These are phyloP conservation scores for Arthroderma uncinatum DNA, from an alignment of 2,329 filamentous ascomycete genomes.

Conservation along the genomic window DNA sequence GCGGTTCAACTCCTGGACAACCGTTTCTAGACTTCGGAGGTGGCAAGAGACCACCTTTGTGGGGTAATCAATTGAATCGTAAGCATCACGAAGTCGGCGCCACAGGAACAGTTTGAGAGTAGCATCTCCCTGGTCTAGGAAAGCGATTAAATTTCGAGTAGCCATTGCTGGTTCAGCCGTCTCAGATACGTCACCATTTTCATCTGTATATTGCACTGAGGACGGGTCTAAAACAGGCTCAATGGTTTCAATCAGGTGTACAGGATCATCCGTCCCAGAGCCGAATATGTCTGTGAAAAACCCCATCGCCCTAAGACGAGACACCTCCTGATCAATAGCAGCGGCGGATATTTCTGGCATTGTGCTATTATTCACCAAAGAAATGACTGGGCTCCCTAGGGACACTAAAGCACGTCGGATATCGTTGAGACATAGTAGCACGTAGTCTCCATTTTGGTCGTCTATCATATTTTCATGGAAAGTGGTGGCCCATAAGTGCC, in stretches of 20 bases:
- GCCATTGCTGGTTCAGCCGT: background rate
- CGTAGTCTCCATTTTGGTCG: slow-evolving; percentile 47
- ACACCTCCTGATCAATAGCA: slow-evolving; percentile 83
- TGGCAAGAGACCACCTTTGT: slow-evolving; percentile 85
- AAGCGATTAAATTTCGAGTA: slow-evolving; percentile 67
- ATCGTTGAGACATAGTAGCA: slow-evolving; percentile 52
- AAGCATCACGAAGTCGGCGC: slow-evolving; percentile 82
- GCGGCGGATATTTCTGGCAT: slow-evolving; percentile 76
- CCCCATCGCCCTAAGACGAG: slow-evolving; percentile 86
- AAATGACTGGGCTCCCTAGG: slow-evolving; percentile 38
- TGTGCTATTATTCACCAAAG: slow-evolving; percentile 71
- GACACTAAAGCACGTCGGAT: slow-evolving; percentile 45
- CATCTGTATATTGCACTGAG: slow-evolving; percentile 22
- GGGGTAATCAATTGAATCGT: slow-evolving; percentile 68
- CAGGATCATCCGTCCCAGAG: slow-evolving; percentile 66
- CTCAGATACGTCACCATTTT: background rate
- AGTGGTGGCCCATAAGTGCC: slow-evolving; percentile 57
- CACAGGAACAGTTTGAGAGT: slow-evolving; percentile 79
- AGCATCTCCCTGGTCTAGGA: slow-evolving; percentile 68
- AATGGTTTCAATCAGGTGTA: slow-evolving; percentile 77
- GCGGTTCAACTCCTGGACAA: slow-evolving; percentile 58
- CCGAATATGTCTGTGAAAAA: slow-evolving; percentile 89
- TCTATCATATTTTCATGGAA: slow-evolving; percentile 50
- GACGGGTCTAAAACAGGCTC: slow-evolving; percentile 78
- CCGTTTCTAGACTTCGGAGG: slow-evolving; percentile 72